These are phyloP conservation scores for Babjeviella inositovora DNA, from an alignment of 805 yeast species.

Conservation along the genomic window DNA sequence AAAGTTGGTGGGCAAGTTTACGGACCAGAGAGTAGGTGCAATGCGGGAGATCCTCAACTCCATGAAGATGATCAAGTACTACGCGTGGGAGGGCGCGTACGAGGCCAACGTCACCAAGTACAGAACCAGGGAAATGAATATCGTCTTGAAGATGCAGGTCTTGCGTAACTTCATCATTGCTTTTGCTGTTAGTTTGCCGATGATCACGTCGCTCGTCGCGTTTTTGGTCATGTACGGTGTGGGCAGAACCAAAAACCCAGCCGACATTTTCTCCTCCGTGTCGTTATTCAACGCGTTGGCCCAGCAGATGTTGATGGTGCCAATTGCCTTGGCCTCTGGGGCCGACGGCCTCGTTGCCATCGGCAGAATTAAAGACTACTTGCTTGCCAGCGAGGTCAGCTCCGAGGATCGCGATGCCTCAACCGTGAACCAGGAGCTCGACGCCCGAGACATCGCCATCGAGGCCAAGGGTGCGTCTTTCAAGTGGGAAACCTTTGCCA, in stretches of 20 bases:
- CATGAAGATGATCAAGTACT: constrained; percentile 71
- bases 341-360: constrained; percentile 54
- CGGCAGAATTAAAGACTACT: constrained; percentile 34
- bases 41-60: constrained; percentile 69
- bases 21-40: constrained; percentile 63
- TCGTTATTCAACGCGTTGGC: constrained; percentile 50
- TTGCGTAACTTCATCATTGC: constrained; percentile 43
- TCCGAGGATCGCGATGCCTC: constrained; percentile 12
- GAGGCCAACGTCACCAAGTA: constrained; percentile 31
- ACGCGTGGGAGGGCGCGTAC: constrained; percentile 86
- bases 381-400: constrained; percentile 27
- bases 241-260: constrained; percentile 28
- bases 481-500: constrained; percentile 44
- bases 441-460: constrained; percentile 22
- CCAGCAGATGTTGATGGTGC: constrained; percentile 50
- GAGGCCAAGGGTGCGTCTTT: constrained; percentile 36
- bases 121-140: constrained; percentile 45
- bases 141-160: constrained; percentile 47
- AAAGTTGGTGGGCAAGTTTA: constrained; percentile 36
- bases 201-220: constrained; percentile 53
- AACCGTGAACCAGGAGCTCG: constrained; percentile 3
- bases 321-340: constrained; percentile 52
- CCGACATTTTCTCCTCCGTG: constrained; percentile 52
- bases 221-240: constrained; percentile 24
- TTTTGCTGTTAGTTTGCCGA: constrained; percentile 49